phyloP scores from a whole-genome alignment of 192 early-diverging fungal genomes.

The Coemansia reversa region DNA sequence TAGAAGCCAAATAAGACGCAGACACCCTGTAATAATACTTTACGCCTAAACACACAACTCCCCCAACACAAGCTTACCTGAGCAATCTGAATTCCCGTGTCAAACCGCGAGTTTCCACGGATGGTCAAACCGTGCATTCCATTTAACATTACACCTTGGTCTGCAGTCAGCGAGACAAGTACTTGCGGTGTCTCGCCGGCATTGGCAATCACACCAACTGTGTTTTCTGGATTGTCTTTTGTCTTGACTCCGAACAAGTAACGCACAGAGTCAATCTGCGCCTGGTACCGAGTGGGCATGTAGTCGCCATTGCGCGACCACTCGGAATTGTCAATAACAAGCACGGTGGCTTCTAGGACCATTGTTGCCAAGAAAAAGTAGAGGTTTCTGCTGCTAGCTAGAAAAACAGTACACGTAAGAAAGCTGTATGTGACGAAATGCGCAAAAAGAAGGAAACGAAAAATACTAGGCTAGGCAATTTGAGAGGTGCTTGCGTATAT shows the following conservation, averaged over 20 bases:
- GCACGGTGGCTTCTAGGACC: slow-evolving; percentile 90
- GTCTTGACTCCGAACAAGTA: slow-evolving; percentile 89
- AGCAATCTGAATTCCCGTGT: slow-evolving; percentile 91
- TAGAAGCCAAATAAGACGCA: neutral
- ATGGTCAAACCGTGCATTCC: slow-evolving; percentile 79
- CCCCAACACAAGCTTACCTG: slow-evolving; percentile 63
- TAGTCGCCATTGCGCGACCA: slow-evolving; percentile 99
- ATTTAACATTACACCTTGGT: slow-evolving; percentile 87
- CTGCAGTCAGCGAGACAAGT: slow-evolving; percentile 84
- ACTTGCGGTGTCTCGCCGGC: slow-evolving; percentile 95
- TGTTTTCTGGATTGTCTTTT: slow-evolving; percentile 92
- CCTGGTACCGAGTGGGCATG: slow-evolving; percentile 88
- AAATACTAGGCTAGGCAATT: slow-evolving; percentile 4
- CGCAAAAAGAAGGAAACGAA: slow-evolving; percentile 3
- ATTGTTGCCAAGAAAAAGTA: slow-evolving; percentile 44
- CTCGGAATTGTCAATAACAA: slow-evolving; percentile 96
- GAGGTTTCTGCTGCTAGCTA: neutral
- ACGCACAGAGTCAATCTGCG: slow-evolving; percentile 92
- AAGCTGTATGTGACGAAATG: slow-evolving; percentile 3
- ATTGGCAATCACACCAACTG: slow-evolving; percentile 91
- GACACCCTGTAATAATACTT: neutral
- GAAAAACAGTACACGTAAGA: slow-evolving; percentile 2
- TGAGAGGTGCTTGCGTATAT: neutral
- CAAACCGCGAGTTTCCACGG: slow-evolving; percentile 71
- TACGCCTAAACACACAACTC: neutral